Evolutionary conservation across 2,329 filamentous ascomycete species (phyloP), one percentile per base, ranked within the genome.

Genomic region (Monosporascus ibericus): DNA sequence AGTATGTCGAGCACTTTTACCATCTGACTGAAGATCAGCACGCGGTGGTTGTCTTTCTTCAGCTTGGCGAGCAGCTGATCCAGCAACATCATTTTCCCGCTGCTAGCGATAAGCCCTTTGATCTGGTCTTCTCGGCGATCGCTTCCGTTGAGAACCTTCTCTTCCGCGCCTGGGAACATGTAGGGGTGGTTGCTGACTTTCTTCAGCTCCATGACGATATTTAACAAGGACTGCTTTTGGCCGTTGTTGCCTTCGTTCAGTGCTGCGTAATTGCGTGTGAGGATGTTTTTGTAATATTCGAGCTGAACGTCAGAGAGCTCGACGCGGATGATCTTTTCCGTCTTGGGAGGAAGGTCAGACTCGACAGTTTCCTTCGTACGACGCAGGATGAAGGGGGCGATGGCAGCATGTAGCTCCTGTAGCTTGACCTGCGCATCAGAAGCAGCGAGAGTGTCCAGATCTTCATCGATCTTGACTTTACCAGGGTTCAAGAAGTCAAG

Each of bases 161-260:
- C 89, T 67, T 99, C 94, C 2, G 91, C 92, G 57, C 91, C 92
- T 2, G 89, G 87, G 62, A 99, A 97, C 86, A 99, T 95, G 73
- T 96, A 95, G 1, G 94, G 92, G 66, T 99, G 94, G 65, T 99
- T 99, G 73, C 92, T 97, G 68, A 94, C 91, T 72, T 99, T 99
- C 76, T 99, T 99, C 64, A 99, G 72, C 70, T 99, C 94, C 94
- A 99, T 99, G 84, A 99, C 96, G 68, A 99, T 94, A 71, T 99
- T 99, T 58, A 99, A 76, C 15, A 99, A 75, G 0, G 92, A 97
- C 60, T 95, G 92, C 71, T 96, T 97, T 69, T 95, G 90, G 6
- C 92, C 94, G 55, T 84, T 90, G 44, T 87, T 86, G 46, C 91
- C 92, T 65, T 96, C 89, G 62, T 95, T 96, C 34, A 99, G 79